Evolutionary conservation across 306 rosid species (phyloP).

Genomic region (Vachellia collinsii): DNA sequence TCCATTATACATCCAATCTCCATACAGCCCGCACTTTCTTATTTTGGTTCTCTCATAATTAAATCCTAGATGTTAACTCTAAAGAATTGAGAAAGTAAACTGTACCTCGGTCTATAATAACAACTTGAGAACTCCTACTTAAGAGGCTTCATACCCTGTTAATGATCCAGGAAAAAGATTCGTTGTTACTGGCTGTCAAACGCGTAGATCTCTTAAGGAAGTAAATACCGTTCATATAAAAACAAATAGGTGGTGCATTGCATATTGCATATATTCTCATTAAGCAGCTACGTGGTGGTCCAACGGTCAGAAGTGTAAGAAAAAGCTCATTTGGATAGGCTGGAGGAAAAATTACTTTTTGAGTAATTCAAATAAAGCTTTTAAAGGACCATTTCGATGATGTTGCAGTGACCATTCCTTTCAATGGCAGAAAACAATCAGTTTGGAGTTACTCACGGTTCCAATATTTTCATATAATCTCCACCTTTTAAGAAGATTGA

Average conservation of each 20-base stretch:
- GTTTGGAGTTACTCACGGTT: not conserved
- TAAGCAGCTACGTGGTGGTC: not conserved
- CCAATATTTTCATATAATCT: not conserved
- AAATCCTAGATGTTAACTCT: constrained; percentile 7
- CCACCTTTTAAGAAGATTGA: not conserved
- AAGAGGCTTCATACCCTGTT: constrained; percentile 72
- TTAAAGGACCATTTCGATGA: not conserved
- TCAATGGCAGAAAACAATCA: not conserved
- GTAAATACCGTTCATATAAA: constrained; percentile 7
- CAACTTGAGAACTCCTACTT: constrained; percentile 45
- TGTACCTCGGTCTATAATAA: constrained; percentile 38
- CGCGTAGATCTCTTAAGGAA: constrained; percentile 36
- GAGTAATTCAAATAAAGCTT: not conserved
- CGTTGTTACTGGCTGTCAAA: constrained; percentile 24
- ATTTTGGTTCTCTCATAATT: not conserved
- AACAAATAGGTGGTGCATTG: not conserved
- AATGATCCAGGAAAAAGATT: constrained; percentile 31
- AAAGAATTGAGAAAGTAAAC: constrained; percentile 21
- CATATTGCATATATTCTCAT: not conserved
- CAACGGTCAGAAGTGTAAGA: not conserved
- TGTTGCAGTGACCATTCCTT: not conserved
- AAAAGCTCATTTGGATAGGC: not conserved
- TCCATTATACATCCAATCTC: constrained; percentile 22
- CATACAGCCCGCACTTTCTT: not conserved
- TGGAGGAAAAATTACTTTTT: not conserved